Conservation (phyloP, 805 yeast genomes). For the Pichia cephalocereana region DNA sequence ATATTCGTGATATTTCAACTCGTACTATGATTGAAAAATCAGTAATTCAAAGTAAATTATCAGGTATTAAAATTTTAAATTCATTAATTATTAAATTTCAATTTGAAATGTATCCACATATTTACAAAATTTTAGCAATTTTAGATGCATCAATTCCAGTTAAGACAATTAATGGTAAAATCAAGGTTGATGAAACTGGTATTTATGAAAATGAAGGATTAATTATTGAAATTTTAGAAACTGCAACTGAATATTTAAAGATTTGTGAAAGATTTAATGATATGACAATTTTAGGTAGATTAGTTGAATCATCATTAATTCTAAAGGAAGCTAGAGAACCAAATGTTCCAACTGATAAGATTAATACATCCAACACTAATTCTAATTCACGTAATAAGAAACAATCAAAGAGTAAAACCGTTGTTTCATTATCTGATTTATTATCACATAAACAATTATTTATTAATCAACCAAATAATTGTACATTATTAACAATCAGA, state of each 20-base stretch:
- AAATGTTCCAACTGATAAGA: slow-evolving; percentile 1
- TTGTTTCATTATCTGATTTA: slow-evolving; percentile 55
- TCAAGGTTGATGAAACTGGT: slow-evolving; percentile 30
- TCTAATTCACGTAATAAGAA: slow-evolving; percentile 2
- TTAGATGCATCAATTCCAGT: slow-evolving; percentile 56
- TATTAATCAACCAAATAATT: slow-evolving; percentile 29
- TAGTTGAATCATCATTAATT: slow-evolving; percentile 48
- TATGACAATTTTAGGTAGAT: slow-evolving; percentile 41
- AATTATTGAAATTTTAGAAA: slow-evolving; percentile 24
- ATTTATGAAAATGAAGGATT: slow-evolving; percentile 23
- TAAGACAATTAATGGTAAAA: slow-evolving; percentile 27
- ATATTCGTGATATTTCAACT: slow-evolving; percentile 46
- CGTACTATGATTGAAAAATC: slow-evolving; percentile 36
- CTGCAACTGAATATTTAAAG: slow-evolving; percentile 18
- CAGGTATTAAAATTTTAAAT: slow-evolving; percentile 36
- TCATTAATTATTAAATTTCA: slow-evolving; percentile 28
- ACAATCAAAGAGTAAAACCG: slow-evolving; percentile 28
- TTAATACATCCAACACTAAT: not conserved
- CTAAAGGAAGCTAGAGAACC: slow-evolving; percentile 33
- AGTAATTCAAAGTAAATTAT: slow-evolving; percentile 34
- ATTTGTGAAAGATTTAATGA: slow-evolving; percentile 31
- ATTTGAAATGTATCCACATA: slow-evolving; percentile 35
- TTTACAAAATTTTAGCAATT: slow-evolving; percentile 39
- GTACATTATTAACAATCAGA: slow-evolving; percentile 29
- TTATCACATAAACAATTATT: slow-evolving; percentile 58